Percentiles rank a stretch among this genome's conserved stretches.
Evolutionary conservation across 192 early-diverging fungal genomes (phyloP).

Genomic region (Funneliformis mosseae): DNA sequence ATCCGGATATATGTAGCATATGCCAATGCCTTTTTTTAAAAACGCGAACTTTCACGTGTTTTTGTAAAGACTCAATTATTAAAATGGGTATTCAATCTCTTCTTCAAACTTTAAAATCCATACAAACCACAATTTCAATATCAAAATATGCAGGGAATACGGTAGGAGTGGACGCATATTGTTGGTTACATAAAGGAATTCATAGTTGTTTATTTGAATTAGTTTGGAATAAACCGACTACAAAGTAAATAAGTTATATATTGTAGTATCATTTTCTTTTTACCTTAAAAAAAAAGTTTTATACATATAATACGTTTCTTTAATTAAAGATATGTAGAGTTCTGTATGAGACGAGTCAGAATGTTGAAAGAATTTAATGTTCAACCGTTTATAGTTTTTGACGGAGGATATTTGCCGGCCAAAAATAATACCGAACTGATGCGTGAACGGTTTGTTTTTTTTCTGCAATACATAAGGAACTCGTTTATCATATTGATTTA

Average conservation of each 20-base stretch:
- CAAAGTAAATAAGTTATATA: constrained; percentile 51
- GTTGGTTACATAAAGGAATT: constrained; percentile 93
- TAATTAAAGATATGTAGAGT: constrained; percentile 75
- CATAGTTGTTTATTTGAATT: constrained; percentile 86
- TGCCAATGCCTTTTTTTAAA: too few relatives aligned
- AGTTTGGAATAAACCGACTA: constrained; percentile 64
- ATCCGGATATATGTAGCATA: too few relatives aligned
- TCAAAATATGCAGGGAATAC: constrained; percentile 68
- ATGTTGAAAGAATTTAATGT: constrained; percentile 74
- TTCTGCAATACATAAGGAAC: neutral
- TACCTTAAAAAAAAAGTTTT: neutral
- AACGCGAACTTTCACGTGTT: too few relatives aligned
- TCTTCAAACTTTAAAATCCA: constrained; percentile 76
- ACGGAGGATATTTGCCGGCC: constrained; percentile 87
- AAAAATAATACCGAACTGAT: constrained; percentile 77
- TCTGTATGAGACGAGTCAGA: constrained; percentile 76
- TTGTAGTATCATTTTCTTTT: neutral
- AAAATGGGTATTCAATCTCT: constrained; percentile 92
- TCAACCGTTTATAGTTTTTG: constrained; percentile 90
- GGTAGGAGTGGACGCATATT: constrained; percentile 91
- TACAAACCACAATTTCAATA: constrained; percentile 69
- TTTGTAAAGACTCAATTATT: neutral
- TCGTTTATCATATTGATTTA: constrained; percentile 15
- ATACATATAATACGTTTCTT: neutral
- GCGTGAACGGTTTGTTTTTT: constrained; percentile 57